These are phyloP conservation scores for Chlorella sp. DNA, from an alignment of 139 green algal species.

Conservation along the genomic window DNA sequence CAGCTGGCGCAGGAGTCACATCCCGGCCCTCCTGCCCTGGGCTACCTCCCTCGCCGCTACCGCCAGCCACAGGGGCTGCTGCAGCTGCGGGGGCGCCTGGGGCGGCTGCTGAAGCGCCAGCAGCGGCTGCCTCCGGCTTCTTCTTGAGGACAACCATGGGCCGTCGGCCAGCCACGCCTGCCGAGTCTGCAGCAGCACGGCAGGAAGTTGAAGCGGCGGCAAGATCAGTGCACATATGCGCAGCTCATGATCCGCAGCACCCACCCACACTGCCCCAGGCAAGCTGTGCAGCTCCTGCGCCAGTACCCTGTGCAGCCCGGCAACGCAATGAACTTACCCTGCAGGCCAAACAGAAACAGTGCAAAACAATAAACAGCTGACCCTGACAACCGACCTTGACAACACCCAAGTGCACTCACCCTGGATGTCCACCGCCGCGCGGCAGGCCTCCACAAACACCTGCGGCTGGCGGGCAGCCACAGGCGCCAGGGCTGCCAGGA, in stretches of 20 bases:
- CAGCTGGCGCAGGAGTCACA: background rate
- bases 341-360: too few relatives aligned
- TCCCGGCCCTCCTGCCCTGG: background rate
- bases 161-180: background rate
- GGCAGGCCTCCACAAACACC: conserved; percentile 79
- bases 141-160: conserved; percentile 40
- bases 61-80: background rate
- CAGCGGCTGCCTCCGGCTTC: background rate
- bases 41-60: background rate
- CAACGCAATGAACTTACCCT: too few relatives aligned
- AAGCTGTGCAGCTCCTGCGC: too few relatives aligned
- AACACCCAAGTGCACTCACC: too few relatives aligned
- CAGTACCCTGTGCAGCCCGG: too few relatives aligned
- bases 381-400: too few relatives aligned
- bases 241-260: too few relatives aligned
- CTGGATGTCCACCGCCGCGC: background rate
- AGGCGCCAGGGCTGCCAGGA: conserved; percentile 64
- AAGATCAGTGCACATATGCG: too few relatives aligned
- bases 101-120: background rate
- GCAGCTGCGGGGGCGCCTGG: background rate
- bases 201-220: too few relatives aligned
- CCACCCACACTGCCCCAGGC: too few relatives aligned
- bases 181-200: background rate
- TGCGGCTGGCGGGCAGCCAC: conserved; percentile 76
- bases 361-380: too few relatives aligned